These are phyloP conservation scores for Nitzschia putrida DNA, from an alignment of 108 stramenopile species.

Conservation along the genomic window DNA sequence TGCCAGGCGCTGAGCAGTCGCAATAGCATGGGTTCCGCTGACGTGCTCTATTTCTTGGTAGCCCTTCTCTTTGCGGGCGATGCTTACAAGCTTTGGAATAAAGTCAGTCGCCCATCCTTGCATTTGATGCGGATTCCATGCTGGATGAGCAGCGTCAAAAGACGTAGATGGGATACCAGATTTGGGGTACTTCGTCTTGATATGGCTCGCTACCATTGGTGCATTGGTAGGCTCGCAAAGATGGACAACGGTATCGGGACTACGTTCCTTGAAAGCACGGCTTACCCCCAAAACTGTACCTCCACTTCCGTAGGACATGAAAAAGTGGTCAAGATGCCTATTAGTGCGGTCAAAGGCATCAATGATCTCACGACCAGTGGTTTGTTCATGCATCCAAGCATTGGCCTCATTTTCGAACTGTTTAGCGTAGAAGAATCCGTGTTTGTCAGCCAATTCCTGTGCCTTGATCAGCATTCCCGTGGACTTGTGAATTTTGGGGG, in stretches of 20 bases:
- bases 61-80: conserved; percentile 37
- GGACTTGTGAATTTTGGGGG: conserved; percentile 63
- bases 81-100: conserved; percentile 66
- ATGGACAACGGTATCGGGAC: conserved; percentile 65
- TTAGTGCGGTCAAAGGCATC: conserved; percentile 51
- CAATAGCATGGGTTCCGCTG: too few relatives aligned
- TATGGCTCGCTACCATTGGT: conserved; percentile 59
- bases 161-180: conserved; percentile 47
- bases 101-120: conserved; percentile 86
- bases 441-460: conserved; percentile 45
- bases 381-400: conserved; percentile 68
- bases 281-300: conserved; percentile 71
- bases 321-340: conserved; percentile 53
- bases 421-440: conserved; percentile 68
- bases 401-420: conserved; percentile 84
- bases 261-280: conserved; percentile 55
- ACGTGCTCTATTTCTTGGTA: conserved; percentile 42
- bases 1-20: conserved; percentile 61
- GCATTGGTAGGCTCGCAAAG: conserved; percentile 70
- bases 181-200: conserved; percentile 50
- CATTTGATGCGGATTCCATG: conserved; percentile 43
- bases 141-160: conserved; percentile 43
- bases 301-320: conserved; percentile 68
- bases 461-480: conserved; percentile 80
- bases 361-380: conserved; percentile 76